Conservation (phyloP, 176 grass and related monocot species). For the Phyllostachys edulis region DNA sequence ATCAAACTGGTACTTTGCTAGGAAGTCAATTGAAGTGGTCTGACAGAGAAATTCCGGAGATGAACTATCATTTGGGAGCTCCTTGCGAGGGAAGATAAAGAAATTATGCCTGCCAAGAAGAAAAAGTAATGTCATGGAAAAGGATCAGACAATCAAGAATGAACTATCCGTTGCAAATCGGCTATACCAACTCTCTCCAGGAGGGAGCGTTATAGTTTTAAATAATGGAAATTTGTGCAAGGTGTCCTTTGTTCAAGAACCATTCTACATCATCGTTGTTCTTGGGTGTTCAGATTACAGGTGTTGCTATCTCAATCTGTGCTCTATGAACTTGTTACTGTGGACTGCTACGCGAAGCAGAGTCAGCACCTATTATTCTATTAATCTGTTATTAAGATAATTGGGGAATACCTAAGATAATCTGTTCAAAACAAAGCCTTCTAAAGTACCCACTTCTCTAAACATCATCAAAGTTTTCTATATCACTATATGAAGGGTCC, state of each 20-base stretch:
- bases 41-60: slow-evolving; percentile 83
- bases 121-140: slow-evolving; percentile 31
- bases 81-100: slow-evolving; percentile 72
- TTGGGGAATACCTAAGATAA: not conserved
- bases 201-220: not conserved
- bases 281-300: not conserved
- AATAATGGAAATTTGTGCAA: not conserved
- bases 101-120: slow-evolving; percentile 69
- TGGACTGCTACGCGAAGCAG: not conserved
- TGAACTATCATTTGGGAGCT: slow-evolving; percentile 51
- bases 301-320: not conserved
- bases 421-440: not conserved
- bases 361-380: not conserved
- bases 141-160: not conserved
- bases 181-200: not conserved
- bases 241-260: not conserved
- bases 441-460: not conserved
- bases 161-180: not conserved
- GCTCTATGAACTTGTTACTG: not conserved
- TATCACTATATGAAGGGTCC: not conserved
- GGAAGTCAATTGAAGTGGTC: slow-evolving; percentile 81
- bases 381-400: not conserved
- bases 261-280: not conserved
- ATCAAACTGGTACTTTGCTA: slow-evolving; percentile 84
- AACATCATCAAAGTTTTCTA: not conserved